Evolutionary conservation across 768 basidiomycete species (phyloP).

Genomic region (Russula sp.): DNA sequence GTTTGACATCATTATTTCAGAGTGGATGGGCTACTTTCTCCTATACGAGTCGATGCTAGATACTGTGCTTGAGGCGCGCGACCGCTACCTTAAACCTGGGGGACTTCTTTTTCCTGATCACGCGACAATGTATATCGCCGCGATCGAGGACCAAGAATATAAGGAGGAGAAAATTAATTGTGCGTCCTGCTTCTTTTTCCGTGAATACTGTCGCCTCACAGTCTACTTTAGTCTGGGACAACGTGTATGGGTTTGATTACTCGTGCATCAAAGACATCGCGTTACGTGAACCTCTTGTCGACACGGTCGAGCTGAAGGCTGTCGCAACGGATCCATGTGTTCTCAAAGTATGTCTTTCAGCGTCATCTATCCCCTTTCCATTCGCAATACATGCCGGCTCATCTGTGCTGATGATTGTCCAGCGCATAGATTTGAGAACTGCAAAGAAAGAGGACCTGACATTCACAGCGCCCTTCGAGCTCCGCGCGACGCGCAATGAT

Average conservation of each 20-base stretch:
- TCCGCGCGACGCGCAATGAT: slow-evolving; percentile 83
- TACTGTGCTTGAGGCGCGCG: slow-evolving; percentile 92
- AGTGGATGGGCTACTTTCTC: slow-evolving; percentile 99
- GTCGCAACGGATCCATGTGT: slow-evolving; percentile 90
- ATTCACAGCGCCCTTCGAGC: slow-evolving; percentile 73
- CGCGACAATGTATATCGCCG: slow-evolving; percentile 87
- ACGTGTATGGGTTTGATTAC: slow-evolving; percentile 99
- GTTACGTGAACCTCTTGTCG: slow-evolving; percentile 90
- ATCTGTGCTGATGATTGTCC: slow-evolving; percentile 5
- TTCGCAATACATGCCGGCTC: neutral
- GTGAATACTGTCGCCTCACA: slow-evolving; percentile 4
- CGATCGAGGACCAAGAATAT: slow-evolving; percentile 99
- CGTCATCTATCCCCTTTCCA: neutral
- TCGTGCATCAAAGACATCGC: slow-evolving; percentile 99
- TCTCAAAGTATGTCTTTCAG: slow-evolving; percentile 58
- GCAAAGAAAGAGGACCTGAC: slow-evolving; percentile 93
- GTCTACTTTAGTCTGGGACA: slow-evolving; percentile 84
- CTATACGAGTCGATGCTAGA: slow-evolving; percentile 99
- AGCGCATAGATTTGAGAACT: slow-evolving; percentile 88
- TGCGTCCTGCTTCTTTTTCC: slow-evolving; percentile 39
- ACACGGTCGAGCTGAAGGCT: slow-evolving; percentile 95
- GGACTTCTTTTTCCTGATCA: slow-evolving; percentile 96
- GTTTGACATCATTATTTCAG: slow-evolving; percentile 98
- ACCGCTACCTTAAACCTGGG: slow-evolving; percentile 88
- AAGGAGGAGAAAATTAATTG: slow-evolving; percentile 99